Base-by-base conservation (phyloP, 140 eudicot species). In the Anethum foeniculum region DNA sequence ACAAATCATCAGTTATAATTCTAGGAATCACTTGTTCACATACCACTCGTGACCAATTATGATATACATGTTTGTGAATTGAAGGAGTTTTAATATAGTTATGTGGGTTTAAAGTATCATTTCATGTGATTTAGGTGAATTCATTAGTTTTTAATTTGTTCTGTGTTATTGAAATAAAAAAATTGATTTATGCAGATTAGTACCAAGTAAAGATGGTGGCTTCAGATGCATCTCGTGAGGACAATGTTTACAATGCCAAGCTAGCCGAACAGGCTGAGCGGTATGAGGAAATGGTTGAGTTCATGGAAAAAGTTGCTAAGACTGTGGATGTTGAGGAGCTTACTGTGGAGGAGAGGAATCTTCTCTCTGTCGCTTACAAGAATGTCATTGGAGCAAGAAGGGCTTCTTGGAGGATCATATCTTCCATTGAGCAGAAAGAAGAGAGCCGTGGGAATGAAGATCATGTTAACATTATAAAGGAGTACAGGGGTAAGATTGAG, bases 401-500 rank as follows among this genome's bases (percentile, higher is more conserved):
- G 87, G 92, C 92, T 28, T 89, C 92, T 34, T 89, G 92, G 92
- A 89, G 92, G 87, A 89, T 89, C 67, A 86, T 89, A 75, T 88
- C 92, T 48, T 88, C 91, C 84, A 88, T 88, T 64, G 91, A 88
- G 82, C 91, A 88, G 88, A 88, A 88, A 74, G 91, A 88, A 78
- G 92, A 88, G 81, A 86, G 90, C 84, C 92, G 92, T 80, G 92
- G 92, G n/a, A 89, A 89, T 74, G 92, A 89, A 77, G 92, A 89
- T 79, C 92, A 85, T 73, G 92, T 89, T 64, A 80, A 68, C 62
- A 78, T 80, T 4, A 89, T 89, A 64, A 89, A 85, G 80, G 90
- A 86, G 32, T 89, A 89, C 56, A 84, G 88, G 84, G 78, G 84
- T 41, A 86, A 88, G 85, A 89, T 89, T 39, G 92, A 89, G 84